Evolutionary conservation across 1,284 basidiomycete species (phyloP), one percentile per base, ranked within the genome.

Genomic region (Pterulicium gracile): DNA sequence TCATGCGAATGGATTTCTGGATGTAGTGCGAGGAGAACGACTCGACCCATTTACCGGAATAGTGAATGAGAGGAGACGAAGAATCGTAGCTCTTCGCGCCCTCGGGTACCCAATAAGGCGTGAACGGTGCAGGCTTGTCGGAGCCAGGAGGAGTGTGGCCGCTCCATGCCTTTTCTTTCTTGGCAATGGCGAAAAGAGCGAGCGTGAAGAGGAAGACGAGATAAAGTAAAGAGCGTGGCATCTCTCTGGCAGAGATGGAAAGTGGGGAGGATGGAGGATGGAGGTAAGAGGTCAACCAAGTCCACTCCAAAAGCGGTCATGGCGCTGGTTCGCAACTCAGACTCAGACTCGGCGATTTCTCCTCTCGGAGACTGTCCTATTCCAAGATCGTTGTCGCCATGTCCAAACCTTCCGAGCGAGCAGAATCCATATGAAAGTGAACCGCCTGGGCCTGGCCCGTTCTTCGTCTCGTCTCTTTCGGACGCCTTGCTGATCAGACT

Each of bases 21-120:
- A 76, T 58, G 52, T 75, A 81, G 24, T 63, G 59, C 1, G 61
- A 56, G 0, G 79, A 79, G 53, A 67, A 77, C 1, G 67, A 60
- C 22, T 75, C 70, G 10, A 59, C 58, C 83, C 84, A 87, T 23
- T 57, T 57, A 10, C 79, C 78, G 42, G 69, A 69, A 55, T 80
- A 85, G 27, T 68, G 69, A 17, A 87, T 59, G 21, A 82, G 58
- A 23, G 75, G 76, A 22, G 80, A 83, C 23, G 69, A 66, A 3
- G 82, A 84, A 58, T 80, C 77, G 49, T 83, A 81, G 54, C 72
- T 68, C 65, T 75, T 79, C 3, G 81, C 70, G 27, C 84, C 83
- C n/a, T 74, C 73, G 47, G 81, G 77, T 56, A 82, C 77, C 55
- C 79, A 85, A 64, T 77, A 87, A 0, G 81, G 79, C 3, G 69